Base-by-base conservation (phyloP, 2,329 filamentous ascomycete genomes). In the Zymoseptoria passerinii region DNA sequence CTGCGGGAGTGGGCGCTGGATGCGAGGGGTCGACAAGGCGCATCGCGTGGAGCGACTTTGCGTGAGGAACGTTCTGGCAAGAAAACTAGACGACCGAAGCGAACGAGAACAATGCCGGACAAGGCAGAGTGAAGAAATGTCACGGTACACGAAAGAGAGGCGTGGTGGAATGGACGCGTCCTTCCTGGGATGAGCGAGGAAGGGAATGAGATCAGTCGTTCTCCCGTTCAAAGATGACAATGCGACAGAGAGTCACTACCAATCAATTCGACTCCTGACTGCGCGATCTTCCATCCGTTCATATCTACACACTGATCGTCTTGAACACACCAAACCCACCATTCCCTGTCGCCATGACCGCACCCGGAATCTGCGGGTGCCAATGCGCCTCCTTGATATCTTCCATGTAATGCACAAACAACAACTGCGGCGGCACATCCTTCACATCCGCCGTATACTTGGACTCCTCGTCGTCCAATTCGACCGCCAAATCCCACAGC, bases 341-440 rank as follows among this genome's bases (percentile, higher is more conserved):
- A 69, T 91, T 88, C 8, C 94, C 94, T 0, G 94, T 99, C 1
- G 90, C 91, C 76, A 97, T 86, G 61, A 97, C 77, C 35, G 85
- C 86, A 28, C 94, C 94, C 0, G 90, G 89, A 72, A 97, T 96
- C 78, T 99, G 94, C 35, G 88, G 89, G 77, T 97, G 92, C 92
- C 94, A 99, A 77, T 99, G 94, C 44, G 92, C 78, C 76, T 99
- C 94, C 82, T 96, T 97, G 58, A 91, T 91, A 67, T 90, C 86
- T 69, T 95, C 88, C 78, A 95, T 90, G 73, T 95, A 96, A 76
- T 99, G 94, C 70, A 96, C 91, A 74, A 99, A 99, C 63, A 99
- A 78, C 67, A 99, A 76, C 75, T 99, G 94, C 4, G 94, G 90
- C 59, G 94, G 94, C 63, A 97, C 90, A 63, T 96, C 92, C 70